Conservation (phyloP, 2,329 filamentous ascomycete genomes). For the Ophiocordyceps camponoti-floridani region DNA sequence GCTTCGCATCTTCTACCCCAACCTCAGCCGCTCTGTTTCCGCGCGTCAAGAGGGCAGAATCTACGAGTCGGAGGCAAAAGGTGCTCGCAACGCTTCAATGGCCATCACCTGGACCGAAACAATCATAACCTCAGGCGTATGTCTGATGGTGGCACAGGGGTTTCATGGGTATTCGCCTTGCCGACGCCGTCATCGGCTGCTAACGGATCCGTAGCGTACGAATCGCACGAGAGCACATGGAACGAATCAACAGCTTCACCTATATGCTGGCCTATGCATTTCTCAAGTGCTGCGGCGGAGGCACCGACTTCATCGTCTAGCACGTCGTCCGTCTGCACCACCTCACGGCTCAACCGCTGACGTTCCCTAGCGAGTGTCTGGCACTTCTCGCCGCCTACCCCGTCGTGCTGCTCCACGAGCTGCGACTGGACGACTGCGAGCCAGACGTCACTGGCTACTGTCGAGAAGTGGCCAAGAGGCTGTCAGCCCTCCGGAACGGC, state of each 20-base stretch:
- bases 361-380: slow-evolving; percentile 8
- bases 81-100: not conserved
- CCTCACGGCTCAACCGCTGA: slow-evolving; percentile 1
- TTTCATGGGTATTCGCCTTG: slow-evolving; percentile 4
- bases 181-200: not conserved
- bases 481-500: slow-evolving; percentile 4
- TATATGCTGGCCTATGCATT: slow-evolving; percentile 7
- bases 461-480: slow-evolving; percentile 3
- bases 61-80: no score
- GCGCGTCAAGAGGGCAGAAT: no score
- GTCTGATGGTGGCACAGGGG: slow-evolving; percentile 8
- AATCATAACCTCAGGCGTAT: slow-evolving; percentile 1
- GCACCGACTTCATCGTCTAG: slow-evolving; percentile 7
- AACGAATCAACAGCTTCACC: slow-evolving; percentile 4
- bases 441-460: slow-evolving; percentile 9
- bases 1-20: slow-evolving; percentile 3
- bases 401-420: slow-evolving; percentile 8
- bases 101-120: slow-evolving; percentile 3
- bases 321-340: slow-evolving; percentile 1
- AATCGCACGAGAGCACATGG: slow-evolving; percentile 7
- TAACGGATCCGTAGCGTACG: slow-evolving; percentile 4
- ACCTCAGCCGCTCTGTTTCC: not conserved
- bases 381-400: slow-evolving; percentile 9
- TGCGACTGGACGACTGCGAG: slow-evolving; percentile 8
- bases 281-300: slow-evolving; percentile 4